phyloP scores from a whole-genome alignment of 805 yeast species.

The Metschnikowia baotianmanensis region DNA sequence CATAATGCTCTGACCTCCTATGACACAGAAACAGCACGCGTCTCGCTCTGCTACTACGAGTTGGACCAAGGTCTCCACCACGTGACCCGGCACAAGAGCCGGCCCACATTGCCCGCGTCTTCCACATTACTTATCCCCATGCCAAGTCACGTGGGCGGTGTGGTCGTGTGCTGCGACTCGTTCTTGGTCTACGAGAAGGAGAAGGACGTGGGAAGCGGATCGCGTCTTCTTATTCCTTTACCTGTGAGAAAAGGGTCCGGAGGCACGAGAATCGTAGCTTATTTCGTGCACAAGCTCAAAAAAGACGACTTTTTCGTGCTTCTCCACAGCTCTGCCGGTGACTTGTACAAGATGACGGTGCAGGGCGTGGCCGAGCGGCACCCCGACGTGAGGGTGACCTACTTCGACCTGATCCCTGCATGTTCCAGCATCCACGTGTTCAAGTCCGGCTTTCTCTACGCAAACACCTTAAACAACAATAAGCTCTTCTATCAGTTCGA shows the following conservation, averaged over 20 bases:
- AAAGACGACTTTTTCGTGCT: slow-evolving; percentile 59
- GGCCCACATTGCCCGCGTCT: slow-evolving; percentile 21
- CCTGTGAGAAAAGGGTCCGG: slow-evolving; percentile 45
- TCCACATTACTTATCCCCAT: slow-evolving; percentile 58
- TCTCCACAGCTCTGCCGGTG: slow-evolving; percentile 71
- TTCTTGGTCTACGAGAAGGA: slow-evolving; percentile 52
- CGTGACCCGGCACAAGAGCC: slow-evolving; percentile 46
- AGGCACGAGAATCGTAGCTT: slow-evolving; percentile 44
- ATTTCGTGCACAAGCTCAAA: slow-evolving; percentile 66
- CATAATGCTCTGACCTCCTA: slow-evolving; percentile 23
- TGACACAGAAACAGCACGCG: slow-evolving; percentile 14
- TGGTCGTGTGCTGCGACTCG: slow-evolving; percentile 60
- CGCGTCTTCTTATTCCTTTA: slow-evolving; percentile 42
- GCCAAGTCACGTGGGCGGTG: slow-evolving; percentile 73
- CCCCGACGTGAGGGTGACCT: slow-evolving; percentile 41
- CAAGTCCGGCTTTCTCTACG: slow-evolving; percentile 73
- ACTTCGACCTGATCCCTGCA: slow-evolving; percentile 74
- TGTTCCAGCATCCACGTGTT: slow-evolving; percentile 57
- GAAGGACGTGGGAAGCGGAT: slow-evolving; percentile 23
- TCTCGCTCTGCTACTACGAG: slow-evolving; percentile 64
- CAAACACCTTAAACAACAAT: slow-evolving; percentile 60
- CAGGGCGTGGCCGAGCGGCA: slow-evolving; percentile 22
- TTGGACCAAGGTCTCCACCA: slow-evolving; percentile 84
- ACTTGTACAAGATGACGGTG: slow-evolving; percentile 59
- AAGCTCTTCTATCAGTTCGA: slow-evolving; percentile 77